Evolutionary conservation across 2,329 filamentous ascomycete genomes (phyloP), one percentile per base, ranked within the genome.

Genomic region (Trichoderma citrinoviride): DNA sequence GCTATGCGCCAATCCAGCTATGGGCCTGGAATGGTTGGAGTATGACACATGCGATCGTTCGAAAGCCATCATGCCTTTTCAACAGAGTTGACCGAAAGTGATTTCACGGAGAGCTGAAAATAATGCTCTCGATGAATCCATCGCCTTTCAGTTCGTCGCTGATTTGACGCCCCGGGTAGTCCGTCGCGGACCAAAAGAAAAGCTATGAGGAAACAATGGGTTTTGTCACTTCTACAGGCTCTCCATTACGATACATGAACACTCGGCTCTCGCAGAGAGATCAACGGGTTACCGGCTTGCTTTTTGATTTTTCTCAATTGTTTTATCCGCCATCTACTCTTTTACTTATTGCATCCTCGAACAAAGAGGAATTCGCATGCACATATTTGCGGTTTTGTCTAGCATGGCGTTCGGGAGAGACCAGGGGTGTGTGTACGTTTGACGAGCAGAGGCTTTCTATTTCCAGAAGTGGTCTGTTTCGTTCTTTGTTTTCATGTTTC

Each of bases 21-120:
- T 70, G 83, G 85, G 29, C 81, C 84, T 63, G 84, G 84, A 62
- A 85, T 85, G 81, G 82, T 85, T 65, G 82, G 83, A 66, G 84
- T 81, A 73, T 87, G 80, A 80, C 46, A 43, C 25, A 33, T 27
- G 41, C 19, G 17, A 8, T 10, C 27, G 41, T 50, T 8, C 7
- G 49, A 19, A 25, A 23, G 41, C 54, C 7, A 23, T 15, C 37
- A 47, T 41, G n/a, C 27, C n/a, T 40, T 33, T 46, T 47, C 37
- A 25, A 25, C 29, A 60, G 46, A 33, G n/a, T 61, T 61, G 37
- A 54, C 49, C 40, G 19, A 46, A 25, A 49, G 25, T 46, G 43
- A 43, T 33, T 7, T 44, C 29, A 27, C 25, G 19, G 49, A 62
- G 58, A 62, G 49, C 40, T 62, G 58, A 46, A 54, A 62, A 10